These are phyloP conservation scores for Dittrichia graveolens DNA, from an alignment of 129 eudicot species.

Conservation along the genomic window DNA sequence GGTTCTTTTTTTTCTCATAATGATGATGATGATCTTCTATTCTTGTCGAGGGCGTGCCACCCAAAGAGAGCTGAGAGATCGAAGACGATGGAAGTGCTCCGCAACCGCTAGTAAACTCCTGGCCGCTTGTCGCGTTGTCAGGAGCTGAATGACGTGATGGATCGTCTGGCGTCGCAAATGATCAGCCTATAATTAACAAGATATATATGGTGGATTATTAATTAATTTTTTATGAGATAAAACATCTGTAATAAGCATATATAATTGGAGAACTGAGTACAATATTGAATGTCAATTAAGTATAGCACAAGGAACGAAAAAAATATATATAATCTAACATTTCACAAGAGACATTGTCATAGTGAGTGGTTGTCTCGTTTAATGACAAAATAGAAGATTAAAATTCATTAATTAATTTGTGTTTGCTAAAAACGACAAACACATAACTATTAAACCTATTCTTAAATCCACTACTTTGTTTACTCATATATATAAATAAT, in stretches of 20 bases:
- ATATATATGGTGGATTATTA: background rate
- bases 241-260: background rate
- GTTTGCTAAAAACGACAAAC: background rate
- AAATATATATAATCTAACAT: conserved; percentile 21
- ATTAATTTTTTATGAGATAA: background rate
- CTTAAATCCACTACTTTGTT: background rate
- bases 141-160: conserved; percentile 61
- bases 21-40: conserved; percentile 6
- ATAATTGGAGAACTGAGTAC: background rate
- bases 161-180: conserved; percentile 70
- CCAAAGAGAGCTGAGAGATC: conserved; percentile 86
- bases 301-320: conserved; percentile 6
- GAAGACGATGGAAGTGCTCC: conserved; percentile 86
- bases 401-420: too few relatives aligned
- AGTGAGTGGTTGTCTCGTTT: conserved; percentile 28
- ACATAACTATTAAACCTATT: background rate
- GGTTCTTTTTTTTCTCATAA: background rate
- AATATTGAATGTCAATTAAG: conserved; percentile 25
- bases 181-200: conserved; percentile 52
- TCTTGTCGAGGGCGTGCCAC: conserved; percentile 68
- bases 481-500: background rate
- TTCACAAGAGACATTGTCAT: conserved; percentile 25
- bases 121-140: conserved; percentile 77
- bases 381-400: too few relatives aligned
- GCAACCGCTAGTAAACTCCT: conserved; percentile 77